phyloP scores from a whole-genome alignment of 2,329 filamentous ascomycete genomes.

The Pestalotiopsis sp. region DNA sequence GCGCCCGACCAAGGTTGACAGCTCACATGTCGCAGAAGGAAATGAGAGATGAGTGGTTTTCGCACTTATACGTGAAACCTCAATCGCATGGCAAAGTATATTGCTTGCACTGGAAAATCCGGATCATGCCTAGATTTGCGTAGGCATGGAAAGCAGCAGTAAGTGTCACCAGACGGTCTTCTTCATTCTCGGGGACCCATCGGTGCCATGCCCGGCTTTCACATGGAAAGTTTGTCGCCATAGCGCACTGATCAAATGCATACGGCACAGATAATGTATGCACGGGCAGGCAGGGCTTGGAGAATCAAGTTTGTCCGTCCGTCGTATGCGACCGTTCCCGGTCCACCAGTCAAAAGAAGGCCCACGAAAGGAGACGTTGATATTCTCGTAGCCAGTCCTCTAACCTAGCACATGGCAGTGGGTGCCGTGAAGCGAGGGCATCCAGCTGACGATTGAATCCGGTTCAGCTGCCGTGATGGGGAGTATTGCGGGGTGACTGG shows the following conservation, averaged over 20 bases:
- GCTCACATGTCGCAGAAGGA: not conserved
- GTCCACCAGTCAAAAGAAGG: not conserved
- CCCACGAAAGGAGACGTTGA: not conserved
- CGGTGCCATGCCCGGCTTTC: not conserved
- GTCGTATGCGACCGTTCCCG: not conserved
- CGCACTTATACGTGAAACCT: not conserved
- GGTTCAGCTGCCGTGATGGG: not conserved
- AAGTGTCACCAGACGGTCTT: not conserved
- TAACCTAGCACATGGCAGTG: not conserved
- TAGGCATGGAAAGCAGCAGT: not conserved
- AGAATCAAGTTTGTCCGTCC: not conserved
- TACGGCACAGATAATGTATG: not conserved
- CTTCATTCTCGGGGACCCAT: not conserved
- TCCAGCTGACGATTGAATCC: not conserved
- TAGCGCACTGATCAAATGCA: not conserved
- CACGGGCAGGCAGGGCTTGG: too few relatives aligned
- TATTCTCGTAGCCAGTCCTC: not conserved
- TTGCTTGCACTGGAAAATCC: not conserved
- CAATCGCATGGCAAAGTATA: not conserved
- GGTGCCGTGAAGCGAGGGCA: not conserved
- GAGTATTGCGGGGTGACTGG: not conserved
- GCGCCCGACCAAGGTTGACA: not conserved
- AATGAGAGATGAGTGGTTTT: not conserved
- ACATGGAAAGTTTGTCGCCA: not conserved
- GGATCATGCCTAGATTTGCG: too few relatives aligned